phyloP scores from a whole-genome alignment of 129 eudicot genomes.

The Pseudognaphalium luteoalbum region DNA sequence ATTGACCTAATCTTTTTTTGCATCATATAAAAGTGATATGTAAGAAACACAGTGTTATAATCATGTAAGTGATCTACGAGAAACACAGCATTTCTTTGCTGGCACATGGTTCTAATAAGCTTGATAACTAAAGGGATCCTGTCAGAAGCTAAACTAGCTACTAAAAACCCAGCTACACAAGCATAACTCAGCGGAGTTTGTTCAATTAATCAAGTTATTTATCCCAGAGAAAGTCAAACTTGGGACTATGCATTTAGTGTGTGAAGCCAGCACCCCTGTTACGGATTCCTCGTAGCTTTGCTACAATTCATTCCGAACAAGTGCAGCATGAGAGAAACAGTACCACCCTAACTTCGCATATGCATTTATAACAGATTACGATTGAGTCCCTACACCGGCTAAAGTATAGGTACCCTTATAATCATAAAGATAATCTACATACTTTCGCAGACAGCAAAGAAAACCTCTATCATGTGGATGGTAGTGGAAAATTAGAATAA shows the following conservation, averaged over 20 bases:
- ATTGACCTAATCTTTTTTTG: neutral
- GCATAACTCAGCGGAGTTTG: neutral
- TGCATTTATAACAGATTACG: neutral
- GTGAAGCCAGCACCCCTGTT: neutral
- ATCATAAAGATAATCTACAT: conserved; percentile 6
- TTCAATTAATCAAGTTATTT: neutral
- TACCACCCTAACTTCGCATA: conserved; percentile 9
- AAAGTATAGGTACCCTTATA: neutral
- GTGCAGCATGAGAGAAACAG: neutral
- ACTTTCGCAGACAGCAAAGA: neutral
- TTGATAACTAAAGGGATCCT: neutral
- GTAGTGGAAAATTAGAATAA: neutral
- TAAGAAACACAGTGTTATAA: neutral
- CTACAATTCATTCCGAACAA: neutral
- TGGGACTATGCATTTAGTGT: conserved; percentile 1
- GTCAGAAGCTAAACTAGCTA: neutral
- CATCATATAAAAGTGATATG: neutral
- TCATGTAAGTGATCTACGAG: neutral
- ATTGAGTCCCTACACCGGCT: neutral
- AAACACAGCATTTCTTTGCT: neutral
- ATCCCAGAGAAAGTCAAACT: neutral
- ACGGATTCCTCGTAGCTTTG: too few species aligned
- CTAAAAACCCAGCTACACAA: neutral
- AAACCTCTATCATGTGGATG: neutral
- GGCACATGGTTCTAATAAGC: neutral